Evolutionary conservation across 805 yeast genomes (phyloP), one percentile per base, ranked within the genome.

Genomic region (Spathaspora sp.): DNA sequence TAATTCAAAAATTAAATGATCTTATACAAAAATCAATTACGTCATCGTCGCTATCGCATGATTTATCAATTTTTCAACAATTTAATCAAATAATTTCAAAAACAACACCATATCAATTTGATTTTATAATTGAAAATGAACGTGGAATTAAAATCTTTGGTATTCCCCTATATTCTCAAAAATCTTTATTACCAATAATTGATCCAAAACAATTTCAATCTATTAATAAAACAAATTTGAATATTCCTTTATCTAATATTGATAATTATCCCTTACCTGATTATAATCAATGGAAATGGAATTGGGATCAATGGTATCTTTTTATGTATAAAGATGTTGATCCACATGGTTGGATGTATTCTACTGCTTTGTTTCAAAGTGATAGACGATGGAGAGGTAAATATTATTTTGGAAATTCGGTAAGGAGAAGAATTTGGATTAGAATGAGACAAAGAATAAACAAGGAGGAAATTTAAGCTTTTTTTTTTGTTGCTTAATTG

Each of bases 291-390:
- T 86, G 90, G 91, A 60, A 65, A 50, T 86, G 91, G 91, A 62
- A 62, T 9, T 86, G 91, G 90, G 73, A 73, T 12, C 71, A 75
- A 50, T 88, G 96, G 96, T 85, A 82, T 58, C 85, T 86, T 2
- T 75, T 85, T 52, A 85, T 89, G 93, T 64, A 74, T 43, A 69
- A 72, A 42, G 90, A 87, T 60, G 86, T 82, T 18, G 96, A 88
- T 64, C 92, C 87, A 59, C 87, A 85, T 60, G 96, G 96, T n/a
- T 88, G 96, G 96, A 63, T 77, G 31, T 89, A 88, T 60, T 75
- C 87, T 52, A 70, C 79, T 67, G 57, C 75, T 20, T 79, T 84
- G 53, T 78, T 78, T 59, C 64, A 69, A 9, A 68, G 79, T 18
- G 59, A 56, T 53, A 58, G 57, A 23, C 57, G 60, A 42, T 88